A percentile compares a stretch with the other conserved stretches of the same genome.
Evolutionary conservation across 2,329 filamentous ascomycete species (phyloP).

Genomic region (Colletotrichum abscissum): DNA sequence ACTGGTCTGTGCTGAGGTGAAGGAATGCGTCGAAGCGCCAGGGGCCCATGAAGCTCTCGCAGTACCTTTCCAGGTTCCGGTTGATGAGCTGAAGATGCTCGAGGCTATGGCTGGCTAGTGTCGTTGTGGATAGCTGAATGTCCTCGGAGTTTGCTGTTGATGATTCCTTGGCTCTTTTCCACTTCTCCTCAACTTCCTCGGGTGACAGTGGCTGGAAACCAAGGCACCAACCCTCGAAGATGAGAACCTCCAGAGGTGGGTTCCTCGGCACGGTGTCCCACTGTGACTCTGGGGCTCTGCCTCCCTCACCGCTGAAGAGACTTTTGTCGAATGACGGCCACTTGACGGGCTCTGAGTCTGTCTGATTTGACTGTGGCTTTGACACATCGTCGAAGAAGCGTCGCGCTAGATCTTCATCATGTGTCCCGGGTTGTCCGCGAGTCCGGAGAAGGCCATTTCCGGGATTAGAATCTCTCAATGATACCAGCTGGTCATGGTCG

Average conservation of each 20-base stretch:
- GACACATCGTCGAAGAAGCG: constrained; percentile 24
- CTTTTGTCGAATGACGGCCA: constrained; percentile 34
- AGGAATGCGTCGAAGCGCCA: constrained; percentile 32
- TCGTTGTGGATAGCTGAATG: constrained; percentile 17
- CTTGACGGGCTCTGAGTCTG: not conserved
- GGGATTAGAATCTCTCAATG: constrained; percentile 15
- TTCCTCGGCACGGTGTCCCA: constrained; percentile 24
- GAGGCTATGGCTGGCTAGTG: constrained; percentile 19
- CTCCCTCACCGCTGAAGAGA: constrained; percentile 24
- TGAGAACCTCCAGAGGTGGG: constrained; percentile 25
- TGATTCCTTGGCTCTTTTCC: constrained; percentile 13
- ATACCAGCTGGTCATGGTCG: constrained; percentile 25
- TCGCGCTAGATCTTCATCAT: constrained; percentile 25
- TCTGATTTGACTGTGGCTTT: not conserved
- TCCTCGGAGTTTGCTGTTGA: not conserved
- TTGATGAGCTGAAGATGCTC: constrained; percentile 28
- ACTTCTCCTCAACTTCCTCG: constrained; percentile 14
- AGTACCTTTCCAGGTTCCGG: constrained; percentile 28
- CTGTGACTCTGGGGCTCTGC: constrained; percentile 3
- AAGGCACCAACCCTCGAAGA: constrained; percentile 34
- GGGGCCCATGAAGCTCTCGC: constrained; percentile 31
- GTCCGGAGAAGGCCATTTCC: constrained; percentile 21
- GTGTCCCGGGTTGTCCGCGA: constrained; percentile 31
- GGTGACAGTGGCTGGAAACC: constrained; percentile 23
- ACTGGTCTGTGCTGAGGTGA: constrained; percentile 24